Conservation (phyloP, 371 early-diverging fungal species). For the Mortierella sp. region DNA sequence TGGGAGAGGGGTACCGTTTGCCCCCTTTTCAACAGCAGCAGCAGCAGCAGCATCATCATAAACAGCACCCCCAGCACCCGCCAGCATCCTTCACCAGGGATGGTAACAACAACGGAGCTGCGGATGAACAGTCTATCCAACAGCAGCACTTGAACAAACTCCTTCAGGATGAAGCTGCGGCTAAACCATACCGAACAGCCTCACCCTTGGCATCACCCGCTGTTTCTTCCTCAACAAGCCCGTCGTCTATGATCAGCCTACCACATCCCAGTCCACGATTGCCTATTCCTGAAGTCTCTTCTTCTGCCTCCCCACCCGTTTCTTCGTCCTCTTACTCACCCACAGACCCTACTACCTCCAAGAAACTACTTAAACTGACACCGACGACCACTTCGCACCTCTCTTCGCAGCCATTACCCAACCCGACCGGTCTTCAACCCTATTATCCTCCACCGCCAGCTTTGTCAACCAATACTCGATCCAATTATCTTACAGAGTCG, state of each 20-base stretch:
- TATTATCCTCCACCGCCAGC: constrained; percentile 49
- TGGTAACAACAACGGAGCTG: neutral
- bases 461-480: neutral
- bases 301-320: neutral
- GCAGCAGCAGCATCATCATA: neutral
- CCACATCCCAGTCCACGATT: constrained; percentile 20
- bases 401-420: neutral
- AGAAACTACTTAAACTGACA: constrained; percentile 6
- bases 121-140: constrained; percentile 10
- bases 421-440: constrained; percentile 26
- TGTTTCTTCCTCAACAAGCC: constrained; percentile 7
- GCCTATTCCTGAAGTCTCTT: constrained; percentile 12
- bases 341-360: neutral
- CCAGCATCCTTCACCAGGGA: neutral
- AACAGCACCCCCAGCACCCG: neutral
- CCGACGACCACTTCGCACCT: neutral
- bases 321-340: constrained; percentile 8
- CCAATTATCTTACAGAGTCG: constrained; percentile 6
- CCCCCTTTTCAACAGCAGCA: neutral
- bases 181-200: neutral
- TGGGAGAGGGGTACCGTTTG: constrained; percentile 5
- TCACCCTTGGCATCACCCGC: constrained; percentile 8
- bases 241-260: constrained; percentile 17
- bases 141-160: constrained; percentile 23
- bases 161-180: constrained; percentile 5